Conservation (phyloP, 2,329 filamentous ascomycete species). For the Penicillium sp. region DNA sequence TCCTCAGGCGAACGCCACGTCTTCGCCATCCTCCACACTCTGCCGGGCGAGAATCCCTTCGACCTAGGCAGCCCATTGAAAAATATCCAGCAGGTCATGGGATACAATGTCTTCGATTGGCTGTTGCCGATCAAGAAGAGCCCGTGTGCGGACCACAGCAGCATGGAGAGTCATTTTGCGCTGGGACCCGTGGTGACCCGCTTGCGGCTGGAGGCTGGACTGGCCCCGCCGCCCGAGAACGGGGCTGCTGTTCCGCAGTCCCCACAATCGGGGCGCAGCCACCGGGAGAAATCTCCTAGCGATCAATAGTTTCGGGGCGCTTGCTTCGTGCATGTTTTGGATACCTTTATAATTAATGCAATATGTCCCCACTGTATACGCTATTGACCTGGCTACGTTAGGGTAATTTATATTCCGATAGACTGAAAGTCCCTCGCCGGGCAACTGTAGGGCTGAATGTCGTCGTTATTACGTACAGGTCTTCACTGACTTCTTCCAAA, state of each 20-base stretch:
- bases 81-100: constrained; percentile 82
- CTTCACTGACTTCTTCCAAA: neutral
- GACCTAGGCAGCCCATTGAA: constrained; percentile 62
- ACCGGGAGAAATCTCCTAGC: neutral
- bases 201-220: constrained; percentile 51
- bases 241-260: neutral
- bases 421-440: neutral
- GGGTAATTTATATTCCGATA: neutral
- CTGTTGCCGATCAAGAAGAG: constrained; percentile 71
- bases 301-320: neutral
- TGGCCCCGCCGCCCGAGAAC: constrained; percentile 20
- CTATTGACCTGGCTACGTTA: neutral
- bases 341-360: constrained; percentile 4
- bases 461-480: neutral
- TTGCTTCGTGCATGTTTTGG: neutral
- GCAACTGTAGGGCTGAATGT: neutral
- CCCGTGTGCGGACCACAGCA: constrained; percentile 69
- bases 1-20: constrained; percentile 57
- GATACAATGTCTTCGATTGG: constrained; percentile 70
- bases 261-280: constrained; percentile 4
- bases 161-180: constrained; percentile 64
- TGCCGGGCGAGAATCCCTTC: constrained; percentile 80
- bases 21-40: constrained; percentile 75
- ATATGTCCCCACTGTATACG: neutral
- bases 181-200: constrained; percentile 61